A percentile compares a stretch with the other conserved stretches of the same genome.
phyloP scores from a whole-genome alignment of 1,139 yeast species.

The Magnusiomyces suaveolens region DNA sequence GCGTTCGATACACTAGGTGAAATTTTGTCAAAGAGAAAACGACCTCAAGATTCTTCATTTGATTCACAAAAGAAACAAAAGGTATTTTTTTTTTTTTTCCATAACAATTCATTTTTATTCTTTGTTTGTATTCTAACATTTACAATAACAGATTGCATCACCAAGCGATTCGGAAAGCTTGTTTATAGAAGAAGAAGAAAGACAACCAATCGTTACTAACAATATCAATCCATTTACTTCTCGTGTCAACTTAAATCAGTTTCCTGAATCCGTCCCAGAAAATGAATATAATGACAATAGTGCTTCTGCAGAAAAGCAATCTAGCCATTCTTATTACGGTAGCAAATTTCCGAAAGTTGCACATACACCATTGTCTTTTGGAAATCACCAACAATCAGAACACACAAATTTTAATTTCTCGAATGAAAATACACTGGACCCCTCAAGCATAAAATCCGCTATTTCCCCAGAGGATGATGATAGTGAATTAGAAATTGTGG shows the following conservation, averaged over 20 bases:
- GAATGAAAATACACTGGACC: constrained; percentile 15
- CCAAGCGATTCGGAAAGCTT: constrained; percentile 12
- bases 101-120: neutral
- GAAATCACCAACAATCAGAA: constrained; percentile 21
- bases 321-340: neutral
- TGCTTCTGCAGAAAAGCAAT: neutral
- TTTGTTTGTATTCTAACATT: neutral
- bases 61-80: constrained; percentile 5
- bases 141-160: neutral
- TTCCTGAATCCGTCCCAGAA: neutral
- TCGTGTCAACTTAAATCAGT: neutral
- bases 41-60: constrained; percentile 4
- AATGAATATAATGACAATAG: neutral
- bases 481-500: constrained; percentile 15
- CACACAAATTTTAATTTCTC: constrained; percentile 21
- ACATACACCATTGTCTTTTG: neutral
- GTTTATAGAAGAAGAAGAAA: constrained; percentile 14
- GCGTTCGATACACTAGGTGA: constrained; percentile 37
- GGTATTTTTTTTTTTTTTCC: neutral
- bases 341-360: constrained; percentile 1
- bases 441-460: constrained; percentile 1
- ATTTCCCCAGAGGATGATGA: constrained; percentile 7
- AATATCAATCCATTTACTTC: constrained; percentile 1
- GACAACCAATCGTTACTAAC: constrained; percentile 9
- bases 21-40: constrained; percentile 19